phyloP scores from a whole-genome alignment of 306 rosid species.

The Vachellia collinsii region DNA sequence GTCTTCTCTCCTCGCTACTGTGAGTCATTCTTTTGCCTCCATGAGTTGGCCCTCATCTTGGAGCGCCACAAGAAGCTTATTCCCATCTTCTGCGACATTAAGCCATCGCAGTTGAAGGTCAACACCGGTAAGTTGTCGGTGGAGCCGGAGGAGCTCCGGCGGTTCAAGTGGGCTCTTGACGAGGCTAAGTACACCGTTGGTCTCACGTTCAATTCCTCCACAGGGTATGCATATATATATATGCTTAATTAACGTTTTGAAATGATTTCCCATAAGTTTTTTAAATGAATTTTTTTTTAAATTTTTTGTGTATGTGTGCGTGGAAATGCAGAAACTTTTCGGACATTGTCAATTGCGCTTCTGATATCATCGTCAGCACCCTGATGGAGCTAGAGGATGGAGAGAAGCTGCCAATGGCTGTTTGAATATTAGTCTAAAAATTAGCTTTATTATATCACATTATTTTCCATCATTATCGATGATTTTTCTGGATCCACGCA shows the following conservation, averaged over 20 bases:
- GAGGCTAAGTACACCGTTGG: conserved; percentile 63
- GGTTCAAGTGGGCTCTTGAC: conserved; percentile 55
- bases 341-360: conserved; percentile 54
- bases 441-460: too few relatives aligned
- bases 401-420: conserved; percentile 31
- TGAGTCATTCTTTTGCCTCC: conserved; percentile 69
- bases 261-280: neutral
- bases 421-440: neutral
- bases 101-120: conserved; percentile 56
- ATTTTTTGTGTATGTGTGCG: too few relatives aligned
- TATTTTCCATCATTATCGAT: neutral
- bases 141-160: conserved; percentile 27
- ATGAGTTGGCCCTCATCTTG: conserved; percentile 60
- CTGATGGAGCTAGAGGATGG: conserved; percentile 58
- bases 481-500: neutral
- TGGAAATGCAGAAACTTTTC: conserved; percentile 51
- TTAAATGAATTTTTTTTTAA: too few relatives aligned
- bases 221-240: conserved; percentile 43
- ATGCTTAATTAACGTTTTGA: neutral
- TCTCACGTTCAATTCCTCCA: conserved; percentile 51
- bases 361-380: conserved; percentile 52
- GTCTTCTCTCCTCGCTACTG: conserved; percentile 68
- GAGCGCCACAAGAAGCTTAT: conserved; percentile 62
- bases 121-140: conserved; percentile 29
- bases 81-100: conserved; percentile 68